Evolutionary conservation across 331 rosid genomes (phyloP).

Genomic region (Malus hybrid): DNA sequence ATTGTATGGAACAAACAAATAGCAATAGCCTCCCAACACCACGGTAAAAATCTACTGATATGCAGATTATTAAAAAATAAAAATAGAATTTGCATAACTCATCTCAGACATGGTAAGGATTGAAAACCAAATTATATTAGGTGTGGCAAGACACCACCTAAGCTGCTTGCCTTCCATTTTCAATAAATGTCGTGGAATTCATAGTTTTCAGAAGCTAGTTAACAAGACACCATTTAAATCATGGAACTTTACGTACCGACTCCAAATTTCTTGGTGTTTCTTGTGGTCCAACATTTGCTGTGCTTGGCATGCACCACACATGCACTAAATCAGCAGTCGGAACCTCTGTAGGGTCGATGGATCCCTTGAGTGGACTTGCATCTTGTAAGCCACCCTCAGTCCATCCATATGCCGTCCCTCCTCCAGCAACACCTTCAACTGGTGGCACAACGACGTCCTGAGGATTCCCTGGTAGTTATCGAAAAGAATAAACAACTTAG

Average conservation of each 20-base stretch:
- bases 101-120: not conserved
- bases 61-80: not conserved
- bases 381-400: slow-evolving; percentile 44
- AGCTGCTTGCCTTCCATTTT: not conserved
- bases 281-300: slow-evolving; percentile 87
- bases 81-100: not conserved
- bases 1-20: not conserved
- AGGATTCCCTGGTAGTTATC: slow-evolving; percentile 49
- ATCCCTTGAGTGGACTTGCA: slow-evolving; percentile 45
- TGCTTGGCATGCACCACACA: slow-evolving; percentile 94
- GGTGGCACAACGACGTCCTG: slow-evolving; percentile 69
- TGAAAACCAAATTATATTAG: not conserved
- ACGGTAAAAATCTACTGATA: not conserved
- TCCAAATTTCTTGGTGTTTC: slow-evolving; percentile 87
- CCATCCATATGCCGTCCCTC: slow-evolving; percentile 98
- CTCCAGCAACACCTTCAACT: slow-evolving; percentile 96
- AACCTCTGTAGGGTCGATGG: slow-evolving; percentile 68
- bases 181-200: not conserved
- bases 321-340: slow-evolving; percentile 68
- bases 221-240: not conserved
- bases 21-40: not conserved
- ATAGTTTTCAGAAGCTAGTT: not conserved
- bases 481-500: not conserved
- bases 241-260: slow-evolving; percentile 35
- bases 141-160: not conserved